Base-by-base conservation (phyloP, 2,329 filamentous ascomycete species). In the Chaetomiaceae sp. region DNA sequence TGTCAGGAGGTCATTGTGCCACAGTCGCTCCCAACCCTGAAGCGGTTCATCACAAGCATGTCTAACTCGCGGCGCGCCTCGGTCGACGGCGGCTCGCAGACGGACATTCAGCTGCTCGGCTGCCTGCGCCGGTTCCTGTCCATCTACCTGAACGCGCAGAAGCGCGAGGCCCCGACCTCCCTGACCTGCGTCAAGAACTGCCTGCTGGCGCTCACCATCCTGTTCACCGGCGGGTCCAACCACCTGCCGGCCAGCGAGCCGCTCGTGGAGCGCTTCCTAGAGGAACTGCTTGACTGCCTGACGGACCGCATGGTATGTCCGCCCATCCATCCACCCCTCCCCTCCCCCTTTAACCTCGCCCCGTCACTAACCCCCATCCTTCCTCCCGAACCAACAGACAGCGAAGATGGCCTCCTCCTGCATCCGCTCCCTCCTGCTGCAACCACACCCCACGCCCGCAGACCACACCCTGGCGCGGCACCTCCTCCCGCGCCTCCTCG, bases 151-250 rank as follows among this genome's bases (percentile, higher is more conserved):
- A 74, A 86, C 54, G 84, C 83, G 0, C 86, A 90, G 65, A 86
- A 83, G 62, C 78, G 86, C 33, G 86, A 90, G 59, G 67, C 65
- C 8, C 82, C 90, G 17, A 82, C 84, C 5, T 88, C 89, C 3
- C 73, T 98, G 19, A 73, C 84, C 1, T 95, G 89, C 63, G 91
- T 96, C 60, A 96, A 94, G 71, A 98, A 97, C 60, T 86, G 85
- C 4, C 78, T 98, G 5, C 74, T 98, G 38, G 88, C 89, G 1
- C 84, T 85, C 38, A 95, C 93, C 0, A 86, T 98, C 49, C 76
- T 98, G 8, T 82, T 98, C 50, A 95, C 88, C 8, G 84, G 84
- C 33, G 86, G 87, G 6, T 76, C 81, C 49, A 86, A 86, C 54
- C 75, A 83, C 35, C 76, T 97, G 45, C 78, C 82, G 1, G 78